A percentile compares a stretch with the other conserved stretches of the same genome.
Conservation (phyloP, 1,284 basidiomycete species). For the Puccinia triticina region DNA sequence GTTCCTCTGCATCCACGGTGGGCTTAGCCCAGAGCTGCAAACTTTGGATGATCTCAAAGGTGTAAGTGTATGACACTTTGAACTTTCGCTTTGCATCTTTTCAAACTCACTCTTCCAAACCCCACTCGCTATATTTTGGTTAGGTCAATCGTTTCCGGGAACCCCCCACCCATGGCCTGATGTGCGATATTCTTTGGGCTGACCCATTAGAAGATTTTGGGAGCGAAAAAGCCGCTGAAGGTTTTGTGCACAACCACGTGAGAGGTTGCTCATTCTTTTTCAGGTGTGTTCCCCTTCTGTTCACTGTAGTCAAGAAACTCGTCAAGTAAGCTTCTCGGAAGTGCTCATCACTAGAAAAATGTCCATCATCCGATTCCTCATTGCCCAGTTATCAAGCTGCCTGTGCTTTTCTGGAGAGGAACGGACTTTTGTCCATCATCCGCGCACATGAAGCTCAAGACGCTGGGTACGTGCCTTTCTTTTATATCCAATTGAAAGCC, state of each 20-base stretch:
- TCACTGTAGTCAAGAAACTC: background rate
- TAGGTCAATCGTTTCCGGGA: conserved; percentile 92
- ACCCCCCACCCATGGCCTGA: conserved; percentile 87
- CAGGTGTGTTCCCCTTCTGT: conserved; percentile 68
- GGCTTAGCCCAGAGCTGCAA: conserved; percentile 83
- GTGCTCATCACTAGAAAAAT: conserved; percentile 6
- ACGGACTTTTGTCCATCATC: conserved; percentile 91
- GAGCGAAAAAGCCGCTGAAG: conserved; percentile 80
- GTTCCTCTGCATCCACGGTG: conserved; percentile 92
- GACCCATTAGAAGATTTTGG: conserved; percentile 94
- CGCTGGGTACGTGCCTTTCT: conserved; percentile 69
- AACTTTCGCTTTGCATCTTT: background rate
- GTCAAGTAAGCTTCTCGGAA: background rate
- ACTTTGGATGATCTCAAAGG: conserved; percentile 84
- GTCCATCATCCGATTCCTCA: conserved; percentile 3
- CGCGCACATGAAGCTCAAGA: conserved; percentile 94
- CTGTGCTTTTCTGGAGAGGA: conserved; percentile 89
- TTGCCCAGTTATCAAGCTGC: conserved; percentile 79
- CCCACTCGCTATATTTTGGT: background rate
- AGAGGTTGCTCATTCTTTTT: conserved; percentile 96
- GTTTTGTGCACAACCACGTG: conserved; percentile 89
- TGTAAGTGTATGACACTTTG: conserved; percentile 63
- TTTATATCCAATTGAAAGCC: background rate
- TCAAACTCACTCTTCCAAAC: conserved; percentile 11
- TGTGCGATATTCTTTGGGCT: conserved; percentile 95